Percentiles rank a stretch among this genome's conserved stretches.
These are phyloP conservation scores for Colletotrichum paranaense DNA, from an alignment of 2,329 filamentous ascomycete species.

Conservation along the genomic window DNA sequence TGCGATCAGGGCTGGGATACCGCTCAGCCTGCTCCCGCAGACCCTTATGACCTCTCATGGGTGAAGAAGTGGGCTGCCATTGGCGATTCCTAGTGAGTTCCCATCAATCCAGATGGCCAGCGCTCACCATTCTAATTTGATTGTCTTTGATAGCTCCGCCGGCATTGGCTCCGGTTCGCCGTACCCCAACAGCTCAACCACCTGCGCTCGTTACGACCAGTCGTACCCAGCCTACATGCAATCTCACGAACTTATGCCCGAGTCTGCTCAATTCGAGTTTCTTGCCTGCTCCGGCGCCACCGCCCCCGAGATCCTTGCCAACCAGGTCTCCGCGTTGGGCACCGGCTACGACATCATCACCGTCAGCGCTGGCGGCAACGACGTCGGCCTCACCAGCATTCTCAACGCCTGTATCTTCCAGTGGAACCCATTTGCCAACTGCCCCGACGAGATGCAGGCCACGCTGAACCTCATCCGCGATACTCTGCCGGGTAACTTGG, in stretches of 20 bases:
- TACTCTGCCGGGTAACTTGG: constrained; percentile 39
- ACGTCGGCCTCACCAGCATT: constrained; percentile 44
- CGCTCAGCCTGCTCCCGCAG: neutral
- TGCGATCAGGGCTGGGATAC: neutral
- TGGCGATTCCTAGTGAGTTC: constrained; percentile 46
- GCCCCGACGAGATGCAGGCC: constrained; percentile 36
- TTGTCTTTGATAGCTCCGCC: neutral
- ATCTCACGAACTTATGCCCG: constrained; percentile 37
- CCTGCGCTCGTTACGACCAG: constrained; percentile 44
- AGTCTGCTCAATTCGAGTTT: constrained; percentile 43
- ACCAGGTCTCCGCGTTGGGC: constrained; percentile 41
- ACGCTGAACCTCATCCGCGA: constrained; percentile 42
- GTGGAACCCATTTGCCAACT: constrained; percentile 32
- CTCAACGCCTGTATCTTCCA: constrained; percentile 40
- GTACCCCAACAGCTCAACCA: neutral
- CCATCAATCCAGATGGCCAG: no score
- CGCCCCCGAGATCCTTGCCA: constrained; percentile 39
- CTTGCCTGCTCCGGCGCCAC: constrained; percentile 43
- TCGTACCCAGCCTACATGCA: constrained; percentile 42
- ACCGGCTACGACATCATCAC: constrained; percentile 46
- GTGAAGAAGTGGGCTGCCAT: constrained; percentile 47
- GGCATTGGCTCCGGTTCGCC: neutral
- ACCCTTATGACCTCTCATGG: constrained; percentile 39
- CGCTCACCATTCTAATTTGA: neutral
- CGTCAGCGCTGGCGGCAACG: constrained; percentile 51